Evolutionary conservation across 1,139 yeast species (phyloP), one percentile per base, ranked within the genome.

Genomic region (Fermentozyma sake): DNA sequence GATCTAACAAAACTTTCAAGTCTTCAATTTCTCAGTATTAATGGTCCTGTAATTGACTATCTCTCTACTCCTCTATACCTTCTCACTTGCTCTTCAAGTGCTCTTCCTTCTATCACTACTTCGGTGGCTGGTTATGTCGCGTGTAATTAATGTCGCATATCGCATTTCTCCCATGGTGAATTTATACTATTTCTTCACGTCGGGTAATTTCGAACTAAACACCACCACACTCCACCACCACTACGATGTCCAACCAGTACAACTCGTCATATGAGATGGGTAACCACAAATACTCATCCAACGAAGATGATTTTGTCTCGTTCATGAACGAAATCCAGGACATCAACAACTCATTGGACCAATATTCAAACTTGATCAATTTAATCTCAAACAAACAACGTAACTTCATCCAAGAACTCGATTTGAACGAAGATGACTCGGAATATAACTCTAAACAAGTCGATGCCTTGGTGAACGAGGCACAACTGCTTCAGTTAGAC

Each of bases 281-380:
- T 26, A 52, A 51, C 41, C 48, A 52, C 40, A 53, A 55, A 44
- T 41, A 50, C 46, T 46, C 52, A 23, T 34, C 44, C 16, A 58
- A 55, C 29, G 68, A 61, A 32, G 67, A 63, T 41, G 91, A 80
- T 50, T 81, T 82, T 58, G 83, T 80, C 33, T 68, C 70, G 31
- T 89, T 82, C 56, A 87, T 89, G 80, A 73, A 77, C 46, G 85
- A 82, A 50, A 77, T 91, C 41, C 91, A 84, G 52, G 79, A 75
- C 46, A 77, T 91, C 55, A 85, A 87, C 62, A 75, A 76, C 43
- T 79, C 79, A 48, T 73, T 91, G 45, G 86, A 80, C 44, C 84
- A 80, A 53, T 91, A 87, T 61, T 79, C 82, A 46, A 79, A 58
- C 42, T 53, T 86, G 49, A 77, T 91, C 43, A 79, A 80, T 41